A percentile compares a stretch with the other conserved stretches of the same genome.
Conservation (phyloP, 2,329 filamentous ascomycete genomes). For the Aspergillus hiratsukae region DNA sequence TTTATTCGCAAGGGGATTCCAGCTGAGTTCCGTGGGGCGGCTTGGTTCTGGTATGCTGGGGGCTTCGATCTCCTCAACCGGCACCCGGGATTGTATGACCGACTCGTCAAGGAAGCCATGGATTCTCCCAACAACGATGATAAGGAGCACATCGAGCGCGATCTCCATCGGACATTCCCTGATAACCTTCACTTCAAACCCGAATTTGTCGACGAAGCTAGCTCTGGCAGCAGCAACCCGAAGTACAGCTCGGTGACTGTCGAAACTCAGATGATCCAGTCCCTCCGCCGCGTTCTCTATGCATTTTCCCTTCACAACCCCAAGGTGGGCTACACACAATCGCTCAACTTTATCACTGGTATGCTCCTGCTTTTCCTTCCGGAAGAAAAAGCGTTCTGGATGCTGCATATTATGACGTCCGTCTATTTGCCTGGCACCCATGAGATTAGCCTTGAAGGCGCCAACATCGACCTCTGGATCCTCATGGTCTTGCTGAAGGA, state of each 20-base stretch:
- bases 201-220: slow-evolving; percentile 28
- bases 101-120: slow-evolving; percentile 63
- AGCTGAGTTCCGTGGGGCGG: slow-evolving; percentile 87
- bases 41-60: slow-evolving; percentile 95
- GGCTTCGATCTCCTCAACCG: slow-evolving; percentile 74
- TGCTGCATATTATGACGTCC: slow-evolving; percentile 87
- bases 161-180: slow-evolving; percentile 88
- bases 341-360: slow-evolving; percentile 89
- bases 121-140: slow-evolving; percentile 65
- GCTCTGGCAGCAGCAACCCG: slow-evolving; percentile 33
- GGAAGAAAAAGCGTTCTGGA: slow-evolving; percentile 88
- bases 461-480: slow-evolving; percentile 90
- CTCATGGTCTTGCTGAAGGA: slow-evolving; percentile 84
- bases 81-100: slow-evolving; percentile 71
- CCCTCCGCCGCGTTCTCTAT: slow-evolving; percentile 77
- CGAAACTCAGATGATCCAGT: slow-evolving; percentile 74
- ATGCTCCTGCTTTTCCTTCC: slow-evolving; percentile 84
- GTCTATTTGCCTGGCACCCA: slow-evolving; percentile 88
- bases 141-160: slow-evolving; percentile 85
- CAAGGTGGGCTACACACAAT: slow-evolving; percentile 90
- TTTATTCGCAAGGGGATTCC: slow-evolving; percentile 92
- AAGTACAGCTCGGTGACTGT: slow-evolving; percentile 35
- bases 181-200: slow-evolving; percentile 91
- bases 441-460: slow-evolving; percentile 81
- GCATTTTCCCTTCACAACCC: slow-evolving; percentile 91